Base-by-base conservation (phyloP, 2,329 filamentous ascomycete genomes). In the Bipolaris zeicola region DNA sequence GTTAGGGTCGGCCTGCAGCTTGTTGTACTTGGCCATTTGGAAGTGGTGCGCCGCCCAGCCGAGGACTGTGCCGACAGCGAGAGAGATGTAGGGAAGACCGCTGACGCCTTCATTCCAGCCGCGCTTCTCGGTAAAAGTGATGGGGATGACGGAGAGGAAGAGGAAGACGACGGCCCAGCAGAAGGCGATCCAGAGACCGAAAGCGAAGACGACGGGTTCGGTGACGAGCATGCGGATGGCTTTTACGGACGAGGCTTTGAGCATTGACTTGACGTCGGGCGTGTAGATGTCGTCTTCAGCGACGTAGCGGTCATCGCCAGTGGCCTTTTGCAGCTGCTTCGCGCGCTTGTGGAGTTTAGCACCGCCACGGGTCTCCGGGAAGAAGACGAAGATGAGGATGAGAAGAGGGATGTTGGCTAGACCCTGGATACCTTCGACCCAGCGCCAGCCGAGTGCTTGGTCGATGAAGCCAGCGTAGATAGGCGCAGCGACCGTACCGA, bases 401-500 rank as follows among this genome's bases (percentile, higher is more conserved):
- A 78, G 68, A 6, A 83, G 78, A 4, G 81, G 81, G 31, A 83
- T 76, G 65, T 83, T 83, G 62, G 79, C 77, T 3, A 84, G 65
- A 6, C 81, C 81, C 62, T 83, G 81, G 41, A 83, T 80, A 48
- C 81, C 82, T 66, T 83, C 76, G 24, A 83, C 78, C 82, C 82
- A 84, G 52, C 82, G 73, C 82, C 82, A 83, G 51, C 81, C 81
- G 20, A 84, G 73, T 38, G 79, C 72, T 64, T 82, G 74, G 66
- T 83, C 80, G 65, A 84, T 82, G 73, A 83, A 83, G 41, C 81
- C 80, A 44, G 81, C 80, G 65, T 83, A 83, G 63, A 83, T 82
- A 37, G 82, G 82, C 3, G 82, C 82, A 5, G 76, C 79, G 24
- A 83, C 81, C 8, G 82, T 83, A 42, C 82, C 82, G 54, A 69